Evolutionary conservation across 495 filamentous ascomycete species (phyloP), one percentile per base, ranked within the genome.

Genomic region (Xylaria scruposa): DNA sequence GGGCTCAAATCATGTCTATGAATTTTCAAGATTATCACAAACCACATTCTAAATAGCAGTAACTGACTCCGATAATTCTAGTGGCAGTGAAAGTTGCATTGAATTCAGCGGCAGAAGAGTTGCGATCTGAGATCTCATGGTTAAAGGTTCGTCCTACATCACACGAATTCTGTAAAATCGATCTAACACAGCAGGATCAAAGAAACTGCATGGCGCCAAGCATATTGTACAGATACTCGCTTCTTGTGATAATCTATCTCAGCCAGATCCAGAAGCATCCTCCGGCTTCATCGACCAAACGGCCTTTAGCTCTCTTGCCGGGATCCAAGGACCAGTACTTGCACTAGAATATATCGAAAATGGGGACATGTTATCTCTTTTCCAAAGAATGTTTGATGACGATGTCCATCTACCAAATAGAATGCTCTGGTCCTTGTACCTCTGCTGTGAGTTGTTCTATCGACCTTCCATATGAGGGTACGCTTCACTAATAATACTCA

Each of bases 401-500:
- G 63, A 65, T 21, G 63, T 53, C 15, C 46, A 53, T 53, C 46
- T 67, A 31, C 31, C 63, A 8, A 67, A 67, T 15, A 67, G 63
- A 67, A 21, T 67, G 29, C 46, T 67, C 6, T 67, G 63, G 63
- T 33, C 63, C 3, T 67, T 67, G 53, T 67, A 46, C 46, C 46
- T 67, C 17, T 67, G 63, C n/a, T 17, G 63, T 67, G 53, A 24
- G 63, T 51, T 10, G 38, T 44, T 4, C 44, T 7, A 44, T 33
- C 3, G 0, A 29, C 38, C 17, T 24, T 53, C 19, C 10, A 38
- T 38, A n/a, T 21, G 7, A 8, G 4, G 7, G 2, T 7, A 9
- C 17, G 36, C 19, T 42, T 40, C 4, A 38, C 63, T 67, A 4
- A 51, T n/a, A 1, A 24, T 36, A 51, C 46, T n/a, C 17, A 1